Evolutionary conservation across 495 filamentous ascomycete species (phyloP).

Genomic region (Thozetella sp.): DNA sequence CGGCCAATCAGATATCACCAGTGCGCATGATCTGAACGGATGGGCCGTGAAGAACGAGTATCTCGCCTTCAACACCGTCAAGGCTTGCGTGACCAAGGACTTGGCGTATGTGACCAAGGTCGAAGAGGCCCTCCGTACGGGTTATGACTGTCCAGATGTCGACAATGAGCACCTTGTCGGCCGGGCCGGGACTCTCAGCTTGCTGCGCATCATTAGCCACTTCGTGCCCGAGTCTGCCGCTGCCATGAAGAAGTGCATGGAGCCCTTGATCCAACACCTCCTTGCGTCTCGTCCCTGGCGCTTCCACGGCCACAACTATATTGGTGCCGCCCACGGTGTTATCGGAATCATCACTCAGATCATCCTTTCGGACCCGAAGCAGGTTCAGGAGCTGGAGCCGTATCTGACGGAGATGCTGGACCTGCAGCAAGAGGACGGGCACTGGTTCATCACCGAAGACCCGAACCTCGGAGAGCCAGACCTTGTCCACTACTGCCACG

Average conservation of each 20-base stretch:
- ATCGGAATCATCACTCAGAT: constrained; percentile 60
- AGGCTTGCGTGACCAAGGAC: constrained; percentile 42
- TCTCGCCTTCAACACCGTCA: constrained; percentile 45
- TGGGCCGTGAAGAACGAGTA: constrained; percentile 56
- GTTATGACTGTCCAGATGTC: neutral
- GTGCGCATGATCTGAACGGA: constrained; percentile 7
- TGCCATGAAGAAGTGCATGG: constrained; percentile 23
- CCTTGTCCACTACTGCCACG: constrained; percentile 63
- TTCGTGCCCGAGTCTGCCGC: constrained; percentile 12
- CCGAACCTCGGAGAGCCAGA: constrained; percentile 12
- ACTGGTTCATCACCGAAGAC: constrained; percentile 24
- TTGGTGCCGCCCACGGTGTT: constrained; percentile 57
- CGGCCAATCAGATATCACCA: constrained; percentile 24
- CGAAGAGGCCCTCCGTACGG: constrained; percentile 10
- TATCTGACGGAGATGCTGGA: constrained; percentile 40
- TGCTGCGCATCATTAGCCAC: constrained; percentile 37
- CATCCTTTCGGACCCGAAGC: constrained; percentile 35
- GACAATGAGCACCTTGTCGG: constrained; percentile 32
- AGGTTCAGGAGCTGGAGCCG: constrained; percentile 28
- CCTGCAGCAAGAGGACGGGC: constrained; percentile 26
- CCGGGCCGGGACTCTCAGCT: constrained; percentile 55
- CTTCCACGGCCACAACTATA: constrained; percentile 53
- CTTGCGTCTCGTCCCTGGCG: constrained; percentile 33
- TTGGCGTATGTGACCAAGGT: constrained; percentile 25
- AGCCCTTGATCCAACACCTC: constrained; percentile 23